Evolutionary conservation across 2,329 filamentous ascomycete species (phyloP).

Genomic region (Pseudocercospora crystallina): DNA sequence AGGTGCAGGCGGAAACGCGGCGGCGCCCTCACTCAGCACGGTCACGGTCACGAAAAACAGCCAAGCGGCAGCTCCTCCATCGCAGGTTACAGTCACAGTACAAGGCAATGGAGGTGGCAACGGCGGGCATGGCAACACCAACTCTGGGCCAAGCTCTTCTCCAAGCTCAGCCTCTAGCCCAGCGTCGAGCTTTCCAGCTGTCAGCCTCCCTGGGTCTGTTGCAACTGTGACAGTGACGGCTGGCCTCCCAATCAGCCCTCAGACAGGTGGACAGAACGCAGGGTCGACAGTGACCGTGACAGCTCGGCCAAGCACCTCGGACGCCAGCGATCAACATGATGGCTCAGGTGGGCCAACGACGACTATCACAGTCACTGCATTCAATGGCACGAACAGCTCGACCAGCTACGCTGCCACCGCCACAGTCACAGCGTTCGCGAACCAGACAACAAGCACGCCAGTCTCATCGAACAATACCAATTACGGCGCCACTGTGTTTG

Average conservation of each 20-base stretch:
- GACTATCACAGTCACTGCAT: too few species aligned
- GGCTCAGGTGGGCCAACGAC: too few species aligned
- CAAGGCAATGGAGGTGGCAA: too few species aligned
- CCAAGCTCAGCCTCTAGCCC: too few species aligned
- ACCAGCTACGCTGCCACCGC: constrained; percentile 13
- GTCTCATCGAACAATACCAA: constrained; percentile 3
- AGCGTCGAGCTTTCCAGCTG: too few species aligned
- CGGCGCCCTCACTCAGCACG: not conserved
- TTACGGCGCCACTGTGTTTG: constrained; percentile 12
- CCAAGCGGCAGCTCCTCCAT: not conserved
- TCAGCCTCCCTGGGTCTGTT: constrained; percentile 1
- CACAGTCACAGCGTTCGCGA: constrained; percentile 4
- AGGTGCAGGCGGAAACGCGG: too few species aligned
- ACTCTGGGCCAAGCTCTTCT: too few species aligned
- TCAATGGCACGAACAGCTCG: not conserved
- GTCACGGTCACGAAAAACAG: constrained; percentile 9
- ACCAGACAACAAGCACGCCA: not conserved
- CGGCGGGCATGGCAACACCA: too few species aligned
- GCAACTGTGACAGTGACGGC: too few species aligned
- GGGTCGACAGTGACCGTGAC: constrained; percentile 4
- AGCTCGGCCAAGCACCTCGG: not conserved
- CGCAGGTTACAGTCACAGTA: not conserved
- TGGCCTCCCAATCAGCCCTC: too few species aligned
- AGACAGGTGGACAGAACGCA: not conserved
- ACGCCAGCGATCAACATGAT: too few species aligned